Conservation (phyloP, 75 land plant genomes). For the Pinus tabuliformis region DNA sequence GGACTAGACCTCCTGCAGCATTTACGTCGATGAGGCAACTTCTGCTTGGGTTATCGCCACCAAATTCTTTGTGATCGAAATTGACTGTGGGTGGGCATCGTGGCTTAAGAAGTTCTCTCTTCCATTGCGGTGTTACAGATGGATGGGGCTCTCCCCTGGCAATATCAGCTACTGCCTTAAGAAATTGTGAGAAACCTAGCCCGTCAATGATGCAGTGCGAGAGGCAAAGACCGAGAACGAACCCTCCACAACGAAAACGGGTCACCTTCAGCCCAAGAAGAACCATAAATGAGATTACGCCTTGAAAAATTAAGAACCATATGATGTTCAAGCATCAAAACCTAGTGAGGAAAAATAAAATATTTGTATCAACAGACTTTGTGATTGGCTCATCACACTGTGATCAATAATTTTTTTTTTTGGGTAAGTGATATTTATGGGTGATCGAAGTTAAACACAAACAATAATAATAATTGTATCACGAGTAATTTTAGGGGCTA, state of each 20-base stretch:
- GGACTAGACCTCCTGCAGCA: background rate
- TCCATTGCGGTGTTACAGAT: constrained; percentile 5
- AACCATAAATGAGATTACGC: no score
- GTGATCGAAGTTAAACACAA: no score
- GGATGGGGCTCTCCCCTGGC: constrained; percentile 29
- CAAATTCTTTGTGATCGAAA: background rate
- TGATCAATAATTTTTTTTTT: no score
- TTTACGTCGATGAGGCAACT: background rate
- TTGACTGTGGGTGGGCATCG: background rate
- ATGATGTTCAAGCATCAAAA: no score
- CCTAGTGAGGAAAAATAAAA: no score
- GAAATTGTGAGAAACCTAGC: constrained; percentile 35
- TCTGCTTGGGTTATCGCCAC: background rate
- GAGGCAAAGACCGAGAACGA: constrained; percentile 36
- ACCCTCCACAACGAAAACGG: constrained; percentile 47
- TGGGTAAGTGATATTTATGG: no score
- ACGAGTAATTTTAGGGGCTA: no score
- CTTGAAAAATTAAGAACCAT: no score
- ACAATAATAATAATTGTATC: no score
- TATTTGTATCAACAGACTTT: no score
- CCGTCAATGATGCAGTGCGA: constrained; percentile 55
- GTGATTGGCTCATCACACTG: no score
- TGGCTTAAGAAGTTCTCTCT: background rate
- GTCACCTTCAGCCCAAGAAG: constrained; percentile 29
- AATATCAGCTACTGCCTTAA: constrained; percentile 27